phyloP scores from a whole-genome alignment of 768 basidiomycete genomes.

The Boletus barrowsii region DNA sequence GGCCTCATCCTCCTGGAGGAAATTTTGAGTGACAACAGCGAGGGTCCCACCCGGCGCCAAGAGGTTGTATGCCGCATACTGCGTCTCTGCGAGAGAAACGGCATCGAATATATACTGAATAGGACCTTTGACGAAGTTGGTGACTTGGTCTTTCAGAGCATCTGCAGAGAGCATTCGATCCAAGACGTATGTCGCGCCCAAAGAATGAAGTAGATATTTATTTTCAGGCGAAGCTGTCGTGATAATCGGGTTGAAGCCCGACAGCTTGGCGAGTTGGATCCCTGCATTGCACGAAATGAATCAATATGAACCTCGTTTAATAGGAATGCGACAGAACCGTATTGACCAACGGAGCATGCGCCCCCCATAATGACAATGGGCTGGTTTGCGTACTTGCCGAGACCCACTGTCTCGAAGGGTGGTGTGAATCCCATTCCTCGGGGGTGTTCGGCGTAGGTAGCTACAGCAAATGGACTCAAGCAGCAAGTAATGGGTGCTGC shows the following conservation, averaged over 20 bases:
- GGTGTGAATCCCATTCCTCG: constrained; percentile 24
- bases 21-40: constrained; percentile 1
- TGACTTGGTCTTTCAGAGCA: constrained; percentile 7
- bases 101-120: constrained; percentile 25
- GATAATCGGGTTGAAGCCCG: constrained; percentile 35
- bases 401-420: constrained; percentile 27
- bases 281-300: constrained; percentile 4
- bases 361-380: constrained; percentile 36
- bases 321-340: constrained; percentile 18
- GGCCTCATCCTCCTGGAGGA: not conserved
- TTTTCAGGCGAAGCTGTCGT: constrained; percentile 37
- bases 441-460: constrained; percentile 29
- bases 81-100: constrained; percentile 30
- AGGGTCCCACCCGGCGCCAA: constrained; percentile 31
- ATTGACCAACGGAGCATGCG: constrained; percentile 38
- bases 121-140: not conserved
- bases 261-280: constrained; percentile 33
- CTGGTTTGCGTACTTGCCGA: constrained; percentile 31
- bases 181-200: constrained; percentile 38
- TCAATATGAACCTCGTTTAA: not conserved
- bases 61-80: constrained; percentile 28
- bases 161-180: constrained; percentile 23
- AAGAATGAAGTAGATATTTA: constrained; percentile 22
- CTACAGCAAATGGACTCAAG: constrained; percentile 33
- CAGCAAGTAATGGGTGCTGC: constrained; percentile 35